Evolutionary conservation across 805 yeast species (phyloP).

Genomic region (Ogataea dorogensis): DNA sequence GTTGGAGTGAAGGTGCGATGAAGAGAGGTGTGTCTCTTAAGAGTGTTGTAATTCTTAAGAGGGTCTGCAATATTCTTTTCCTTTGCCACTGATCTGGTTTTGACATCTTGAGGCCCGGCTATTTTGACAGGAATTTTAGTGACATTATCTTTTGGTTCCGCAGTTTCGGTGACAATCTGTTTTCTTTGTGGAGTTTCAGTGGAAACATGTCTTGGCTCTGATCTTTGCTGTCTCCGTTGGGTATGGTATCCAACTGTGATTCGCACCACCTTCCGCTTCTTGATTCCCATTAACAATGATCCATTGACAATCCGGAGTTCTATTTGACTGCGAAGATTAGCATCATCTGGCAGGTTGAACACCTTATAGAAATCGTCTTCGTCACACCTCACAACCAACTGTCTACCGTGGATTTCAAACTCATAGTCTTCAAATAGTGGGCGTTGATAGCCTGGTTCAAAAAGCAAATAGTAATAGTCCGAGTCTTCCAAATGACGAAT

Average conservation of each 20-base stretch:
- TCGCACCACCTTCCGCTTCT: constrained; percentile 2
- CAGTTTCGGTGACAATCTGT: background rate
- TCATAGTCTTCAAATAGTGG: constrained; percentile 24
- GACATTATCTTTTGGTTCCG: background rate
- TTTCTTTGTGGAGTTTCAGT: background rate
- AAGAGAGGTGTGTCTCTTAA: constrained; percentile 25
- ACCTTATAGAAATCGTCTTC: constrained; percentile 23
- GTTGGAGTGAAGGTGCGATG: constrained; percentile 18
- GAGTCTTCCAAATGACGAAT: constrained; percentile 20
- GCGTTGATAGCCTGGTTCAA: constrained; percentile 20
- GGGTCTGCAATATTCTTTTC: constrained; percentile 3
- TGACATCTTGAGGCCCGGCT: background rate
- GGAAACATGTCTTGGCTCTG: no score
- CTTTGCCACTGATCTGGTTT: background rate
- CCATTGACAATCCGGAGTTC: constrained; percentile 20
- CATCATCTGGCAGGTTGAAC: constrained; percentile 27
- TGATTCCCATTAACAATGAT: constrained; percentile 16
- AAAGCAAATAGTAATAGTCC: constrained; percentile 24
- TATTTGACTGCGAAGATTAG: constrained; percentile 18
- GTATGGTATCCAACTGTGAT: constrained; percentile 1
- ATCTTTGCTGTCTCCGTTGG: no score
- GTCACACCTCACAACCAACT: constrained; percentile 22
- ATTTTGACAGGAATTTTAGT: background rate
- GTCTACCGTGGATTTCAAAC: constrained; percentile 18
- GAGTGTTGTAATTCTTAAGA: constrained; percentile 30